Conservation (phyloP, 768 basidiomycete species). For the Boletus sensibilis region DNA sequence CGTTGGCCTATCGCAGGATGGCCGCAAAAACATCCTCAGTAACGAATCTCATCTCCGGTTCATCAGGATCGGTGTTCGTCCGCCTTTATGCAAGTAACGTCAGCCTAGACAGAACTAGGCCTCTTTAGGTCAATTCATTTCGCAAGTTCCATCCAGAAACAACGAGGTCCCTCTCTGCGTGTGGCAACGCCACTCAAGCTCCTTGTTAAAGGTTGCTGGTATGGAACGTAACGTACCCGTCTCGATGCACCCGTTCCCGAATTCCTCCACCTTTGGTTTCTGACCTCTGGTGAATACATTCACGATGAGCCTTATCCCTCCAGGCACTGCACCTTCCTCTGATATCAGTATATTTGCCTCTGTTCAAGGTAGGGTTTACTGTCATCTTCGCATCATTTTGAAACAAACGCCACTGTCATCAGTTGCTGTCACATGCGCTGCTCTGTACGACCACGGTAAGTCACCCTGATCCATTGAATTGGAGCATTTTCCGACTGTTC, state of each 20-base stretch:
- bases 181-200: background rate
- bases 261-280: background rate
- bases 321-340: background rate
- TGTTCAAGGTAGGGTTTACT: slow-evolving; percentile 22
- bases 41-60: background rate
- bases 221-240: background rate
- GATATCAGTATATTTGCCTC: slow-evolving; percentile 17
- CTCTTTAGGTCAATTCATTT: slow-evolving; percentile 13
- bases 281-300: slow-evolving; percentile 1
- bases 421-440: slow-evolving; percentile 31
- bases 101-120: background rate
- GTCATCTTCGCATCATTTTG: background rate
- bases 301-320: slow-evolving; percentile 26
- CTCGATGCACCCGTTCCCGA: background rate
- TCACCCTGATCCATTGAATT: background rate
- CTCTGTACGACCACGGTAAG: slow-evolving; percentile 32
- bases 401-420: slow-evolving; percentile 4
- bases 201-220: slow-evolving; percentile 15
- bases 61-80: background rate
- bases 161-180: slow-evolving; percentile 4
- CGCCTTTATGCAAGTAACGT: background rate
- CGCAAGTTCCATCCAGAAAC: background rate
- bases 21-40: background rate
- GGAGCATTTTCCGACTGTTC: background rate
- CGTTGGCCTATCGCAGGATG: background rate